A percentile compares a stretch with the other conserved stretches of the same genome.
Evolutionary conservation across 495 filamentous ascomycete genomes (phyloP).

Genomic region (Aspergillus sclerotioniger): DNA sequence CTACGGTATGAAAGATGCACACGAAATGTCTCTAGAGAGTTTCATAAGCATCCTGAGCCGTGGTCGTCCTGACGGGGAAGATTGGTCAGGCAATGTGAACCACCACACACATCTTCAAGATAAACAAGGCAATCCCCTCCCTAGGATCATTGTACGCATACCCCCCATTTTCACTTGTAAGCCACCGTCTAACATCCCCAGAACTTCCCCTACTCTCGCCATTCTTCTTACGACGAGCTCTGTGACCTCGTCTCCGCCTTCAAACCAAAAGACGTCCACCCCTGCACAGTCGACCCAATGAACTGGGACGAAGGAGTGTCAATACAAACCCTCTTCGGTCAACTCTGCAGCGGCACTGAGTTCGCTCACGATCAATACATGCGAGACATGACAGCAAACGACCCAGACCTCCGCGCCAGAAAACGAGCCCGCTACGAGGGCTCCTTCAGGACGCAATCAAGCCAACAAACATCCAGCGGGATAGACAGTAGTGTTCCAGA

Average conservation of each 20-base stretch:
- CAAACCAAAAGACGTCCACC: slow-evolving; percentile 72
- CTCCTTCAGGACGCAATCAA: slow-evolving; percentile 24
- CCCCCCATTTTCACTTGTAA: background rate
- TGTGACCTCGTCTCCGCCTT: slow-evolving; percentile 68
- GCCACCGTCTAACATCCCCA: slow-evolving; percentile 11
- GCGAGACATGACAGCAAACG: slow-evolving; percentile 29
- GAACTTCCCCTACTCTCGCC: slow-evolving; percentile 83
- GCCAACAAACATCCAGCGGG: slow-evolving; percentile 20
- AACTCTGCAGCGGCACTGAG: slow-evolving; percentile 55
- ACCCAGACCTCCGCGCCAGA: slow-evolving; percentile 19
- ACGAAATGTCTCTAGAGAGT: slow-evolving; percentile 45
- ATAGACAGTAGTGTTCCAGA: slow-evolving; percentile 9
- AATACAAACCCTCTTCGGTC: slow-evolving; percentile 67
- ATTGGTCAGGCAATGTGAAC: background rate
- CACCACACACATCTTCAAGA: slow-evolving; percentile 1
- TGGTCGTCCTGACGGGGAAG: slow-evolving; percentile 8
- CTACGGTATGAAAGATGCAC: slow-evolving; percentile 37
- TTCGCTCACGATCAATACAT: slow-evolving; percentile 72
- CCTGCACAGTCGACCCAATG: slow-evolving; percentile 71
- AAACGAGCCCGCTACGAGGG: slow-evolving; percentile 29
- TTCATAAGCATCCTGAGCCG: slow-evolving; percentile 39
- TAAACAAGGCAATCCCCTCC: slow-evolving; percentile 6
- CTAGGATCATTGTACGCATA: slow-evolving; percentile 18
- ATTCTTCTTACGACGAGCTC: slow-evolving; percentile 83
- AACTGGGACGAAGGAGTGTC: slow-evolving; percentile 62